phyloP scores from a whole-genome alignment of 352 stramenopile species.

The Phytophthora tentaculata region DNA sequence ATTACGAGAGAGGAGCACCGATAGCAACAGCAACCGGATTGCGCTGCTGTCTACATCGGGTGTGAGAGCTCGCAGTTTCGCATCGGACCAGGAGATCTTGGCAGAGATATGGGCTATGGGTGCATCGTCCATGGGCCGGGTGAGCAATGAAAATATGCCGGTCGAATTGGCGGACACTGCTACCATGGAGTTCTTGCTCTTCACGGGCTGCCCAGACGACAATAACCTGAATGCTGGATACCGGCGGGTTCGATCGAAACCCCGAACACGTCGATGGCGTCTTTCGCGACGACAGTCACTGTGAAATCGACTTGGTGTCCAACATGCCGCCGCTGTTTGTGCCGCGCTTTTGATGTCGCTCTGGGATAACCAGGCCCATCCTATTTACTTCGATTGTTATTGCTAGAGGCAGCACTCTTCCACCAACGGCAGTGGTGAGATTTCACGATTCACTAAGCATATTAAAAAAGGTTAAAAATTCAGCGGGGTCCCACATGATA shows the following conservation, averaged over 20 bases:
- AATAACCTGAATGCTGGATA: slow-evolving; percentile 31
- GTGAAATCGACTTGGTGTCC: slow-evolving; percentile 53
- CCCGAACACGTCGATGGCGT: slow-evolving; percentile 17
- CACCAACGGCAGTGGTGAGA: slow-evolving; percentile 15
- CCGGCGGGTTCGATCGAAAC: slow-evolving; percentile 18
- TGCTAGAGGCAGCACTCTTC: background rate
- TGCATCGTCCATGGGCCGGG: slow-evolving; percentile 6
- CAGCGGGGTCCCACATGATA: too few relatives aligned
- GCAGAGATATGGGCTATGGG: slow-evolving; percentile 31
- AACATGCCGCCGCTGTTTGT: slow-evolving; percentile 51
- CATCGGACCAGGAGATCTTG: slow-evolving; percentile 29
- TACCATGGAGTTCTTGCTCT: slow-evolving; percentile 70
- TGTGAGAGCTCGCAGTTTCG: slow-evolving; percentile 12
- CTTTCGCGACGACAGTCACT: slow-evolving; percentile 35
- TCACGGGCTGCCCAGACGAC: slow-evolving; percentile 44
- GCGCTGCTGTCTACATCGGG: slow-evolving; percentile 10
- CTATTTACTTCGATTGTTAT: background rate
- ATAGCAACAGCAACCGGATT: slow-evolving; percentile 22
- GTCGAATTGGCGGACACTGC: slow-evolving; percentile 7
- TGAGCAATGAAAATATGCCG: slow-evolving; percentile 13
- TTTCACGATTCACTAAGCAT: background rate
- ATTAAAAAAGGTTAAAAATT: too few relatives aligned
- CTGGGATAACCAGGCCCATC: slow-evolving; percentile 6
- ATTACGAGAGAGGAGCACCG: slow-evolving; percentile 18
- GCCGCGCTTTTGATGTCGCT: slow-evolving; percentile 35